Evolutionary conservation across 495 filamentous ascomycete genomes (phyloP).

Genomic region (Aspergillus heteromorphus): DNA sequence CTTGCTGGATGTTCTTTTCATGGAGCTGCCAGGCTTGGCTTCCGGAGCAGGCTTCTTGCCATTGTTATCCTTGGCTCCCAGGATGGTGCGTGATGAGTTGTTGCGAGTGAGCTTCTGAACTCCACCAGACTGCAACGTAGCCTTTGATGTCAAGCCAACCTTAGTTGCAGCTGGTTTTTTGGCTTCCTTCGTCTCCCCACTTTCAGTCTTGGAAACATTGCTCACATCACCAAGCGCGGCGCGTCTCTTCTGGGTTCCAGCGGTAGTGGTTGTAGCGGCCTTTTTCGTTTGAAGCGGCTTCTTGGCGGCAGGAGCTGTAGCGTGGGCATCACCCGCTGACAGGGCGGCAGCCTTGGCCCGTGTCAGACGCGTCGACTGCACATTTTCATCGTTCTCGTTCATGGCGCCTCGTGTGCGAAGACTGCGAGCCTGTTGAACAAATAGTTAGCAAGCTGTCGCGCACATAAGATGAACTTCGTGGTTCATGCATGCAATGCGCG

Average conservation of each 20-base stretch:
- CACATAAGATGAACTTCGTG: slow-evolving; percentile 2
- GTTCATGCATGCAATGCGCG: neutral
- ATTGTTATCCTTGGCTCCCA: slow-evolving; percentile 58
- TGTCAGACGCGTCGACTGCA: slow-evolving; percentile 72
- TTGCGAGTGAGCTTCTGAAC: slow-evolving; percentile 72
- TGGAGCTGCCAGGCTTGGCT: slow-evolving; percentile 49
- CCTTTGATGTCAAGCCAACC: slow-evolving; percentile 68
- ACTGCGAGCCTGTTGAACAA: slow-evolving; percentile 43
- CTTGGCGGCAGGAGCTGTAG: slow-evolving; percentile 53
- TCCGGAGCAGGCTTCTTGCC: slow-evolving; percentile 57
- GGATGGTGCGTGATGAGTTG: slow-evolving; percentile 57
- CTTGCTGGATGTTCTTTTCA: slow-evolving; percentile 54
- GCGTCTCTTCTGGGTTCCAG: slow-evolving; percentile 56
- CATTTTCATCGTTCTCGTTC: slow-evolving; percentile 95
- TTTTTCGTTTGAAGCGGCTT: slow-evolving; percentile 74
- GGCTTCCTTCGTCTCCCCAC: slow-evolving; percentile 50
- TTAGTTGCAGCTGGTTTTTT: slow-evolving; percentile 65
- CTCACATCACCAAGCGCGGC: slow-evolving; percentile 87
- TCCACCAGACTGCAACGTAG: slow-evolving; percentile 62
- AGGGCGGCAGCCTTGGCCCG: slow-evolving; percentile 85
- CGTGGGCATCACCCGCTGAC: slow-evolving; percentile 46
- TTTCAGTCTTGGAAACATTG: slow-evolving; percentile 80
- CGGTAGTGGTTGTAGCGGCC: slow-evolving; percentile 47
- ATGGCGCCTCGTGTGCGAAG: slow-evolving; percentile 61
- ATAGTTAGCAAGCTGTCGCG: slow-evolving; percentile 11